Base-by-base conservation (phyloP, 352 stramenopile species). In the Phytophthora pini region DNA sequence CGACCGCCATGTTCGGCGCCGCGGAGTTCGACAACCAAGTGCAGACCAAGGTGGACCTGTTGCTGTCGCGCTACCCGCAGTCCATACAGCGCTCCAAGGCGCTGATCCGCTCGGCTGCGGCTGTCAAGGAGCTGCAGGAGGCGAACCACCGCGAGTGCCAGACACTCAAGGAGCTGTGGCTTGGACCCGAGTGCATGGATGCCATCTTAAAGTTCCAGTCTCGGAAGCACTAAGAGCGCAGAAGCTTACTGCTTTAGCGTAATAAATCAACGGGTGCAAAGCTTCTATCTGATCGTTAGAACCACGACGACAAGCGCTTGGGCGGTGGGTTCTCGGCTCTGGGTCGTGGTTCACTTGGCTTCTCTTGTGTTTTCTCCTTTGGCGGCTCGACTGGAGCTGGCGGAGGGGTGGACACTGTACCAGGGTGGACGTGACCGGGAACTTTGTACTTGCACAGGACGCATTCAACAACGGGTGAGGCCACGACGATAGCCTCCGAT, bases 141-240 rank as follows among this genome's bases (percentile, higher is more conserved):
- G 61, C 70, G 11, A 90, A 90, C 57, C 77, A 75, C 38, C 58
- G 51, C 39, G 84, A 92, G 58, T 86, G 76, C 54, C 65, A 85
- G 52, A 82, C 80, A 44, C 81, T 92, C 46, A 88, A 92, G 71
- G 83, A 89, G 52, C 65, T 92, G 20, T 92, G 84, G 84, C 61
- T 92, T 41, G 69, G 76, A 7, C 63, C 79, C 13, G 84, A 92
- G 67, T 93, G 82, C 65, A 88, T 91, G 76, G 82, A 91, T 62
- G 84, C 82, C n/a, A 78, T 91, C 36, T 61, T 87, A 39, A 93
- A 91, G 67, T 93, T 93, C 67, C 73, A 89, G 65, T 56, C 71
- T n/a, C 73, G 84, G 47, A 92, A 90, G 58, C 81, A 72, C 9
- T 72, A 72, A 13, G 43, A 58, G 47, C 11, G 11, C 36, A 20